Evolutionary conservation across 208 protist species (phyloP), one percentile per base, ranked within the genome.

Genomic region (Hexamita inflata): DNA sequence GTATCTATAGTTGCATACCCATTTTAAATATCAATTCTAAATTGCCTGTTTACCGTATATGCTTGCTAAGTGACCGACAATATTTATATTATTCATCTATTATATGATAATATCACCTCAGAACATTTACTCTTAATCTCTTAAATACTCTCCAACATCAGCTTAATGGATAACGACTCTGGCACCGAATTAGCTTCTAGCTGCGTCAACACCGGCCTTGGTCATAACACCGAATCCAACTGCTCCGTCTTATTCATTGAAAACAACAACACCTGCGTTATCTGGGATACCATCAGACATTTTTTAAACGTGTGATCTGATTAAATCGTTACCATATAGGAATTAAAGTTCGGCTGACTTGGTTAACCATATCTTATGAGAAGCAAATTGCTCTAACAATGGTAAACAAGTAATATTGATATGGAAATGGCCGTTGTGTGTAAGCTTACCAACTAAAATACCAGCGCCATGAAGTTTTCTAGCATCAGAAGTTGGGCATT

Each of bases 281-380:
- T 70, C 64, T 49, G 64, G 64, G n/a, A 70, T 70, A 4, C 35
- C 32, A 32, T 70, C 64, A 49, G 30, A 45, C 35, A 70, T 70
- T n/a, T 49, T n/a, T 11, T 9, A 4, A 32, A 70, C 42, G 9
- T 70, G 64, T 15, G 64, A 13, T 32, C 38, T 40, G 11, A 45
- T 70, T n/a, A 70, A 7, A 49, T 70, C 64, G n/a, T 70, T 70
- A 28, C 38, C 38, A 70, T 70, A 70, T 30, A 70, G 64, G 38
- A 70, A 70, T 40, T 9, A 13, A 2, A 70, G 9, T 19, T 13
- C 35, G 42, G 64, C n/a, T 4, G 9, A 15, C 9, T n/a, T n/a
- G 11, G 64, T 70, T 4, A 70, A 11, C 2, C 35, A n/a, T 28
- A 70, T n/a, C 35, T n/a, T 13, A 45, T 70, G 38, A 32, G 32